Evolutionary conservation across 148 eudicot genomes (phyloP), one percentile per base, ranked within the genome.

Genomic region (Fagopyrum homotropicum): DNA sequence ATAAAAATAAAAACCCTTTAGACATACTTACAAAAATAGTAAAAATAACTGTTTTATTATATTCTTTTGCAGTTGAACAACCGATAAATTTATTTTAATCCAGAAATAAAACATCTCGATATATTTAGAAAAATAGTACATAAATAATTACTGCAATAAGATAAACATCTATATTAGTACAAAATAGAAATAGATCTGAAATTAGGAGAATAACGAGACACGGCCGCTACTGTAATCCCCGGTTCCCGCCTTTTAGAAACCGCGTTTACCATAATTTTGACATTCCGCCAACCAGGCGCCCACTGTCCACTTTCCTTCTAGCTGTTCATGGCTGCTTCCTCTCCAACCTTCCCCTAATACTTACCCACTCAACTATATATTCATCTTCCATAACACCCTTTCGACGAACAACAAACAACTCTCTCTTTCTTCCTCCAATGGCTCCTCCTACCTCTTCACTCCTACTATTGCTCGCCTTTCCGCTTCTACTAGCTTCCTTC

Each of bases 311-410:
- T 35, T 40, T 40, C 70, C 1, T 19, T 45, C 70, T 40, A 66
- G 70, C 70, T 66, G 70, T 66, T 66, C 70, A 45, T 66, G 7
- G 70, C 46, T 14, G 9, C 70, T 66, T 66, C 70, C 70, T 40
- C 19, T 22, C 40, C 12, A 7, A 51, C 14, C 55, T 3, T 3
- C 55, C 16, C 10, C 55, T 7, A 1, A 57, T 35, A 35, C 19
- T 17, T 56, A 22, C 5, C 61, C 61, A 22, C 8, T 26, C 61
- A 0, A 59, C 64, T 59, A 59, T 59, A 59, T 19, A 57, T 5
- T 2, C 22, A 10, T 2, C 64, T 19, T 59, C 8, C 64, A 54
- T 54, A 12, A 11, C 64, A 7, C 22, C 3, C 69, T 35, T 6
- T 64, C 9, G 30, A n/a, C 46, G n/a, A n/a, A n/a, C 70, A 35